Evolutionary conservation across 371 early-diverging fungal genomes (phyloP), one percentile per base, ranked within the genome.

Genomic region (Thermomucor indicae-seudaticae): DNA sequence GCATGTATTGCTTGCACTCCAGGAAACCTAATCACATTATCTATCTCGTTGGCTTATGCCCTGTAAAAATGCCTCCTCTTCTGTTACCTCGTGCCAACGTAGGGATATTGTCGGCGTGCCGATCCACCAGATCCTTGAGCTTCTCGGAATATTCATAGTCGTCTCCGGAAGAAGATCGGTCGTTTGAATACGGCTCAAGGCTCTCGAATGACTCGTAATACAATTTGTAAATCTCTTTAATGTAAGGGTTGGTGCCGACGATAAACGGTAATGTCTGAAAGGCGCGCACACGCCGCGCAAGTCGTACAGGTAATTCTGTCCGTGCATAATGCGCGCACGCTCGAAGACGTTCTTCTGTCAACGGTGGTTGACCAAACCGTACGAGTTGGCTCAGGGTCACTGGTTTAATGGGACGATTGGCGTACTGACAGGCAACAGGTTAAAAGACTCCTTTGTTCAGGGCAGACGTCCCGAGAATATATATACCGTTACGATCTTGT

Each of bases 181-280:
- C 67, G 23, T 65, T 57, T 1, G 86, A 83, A 37, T 81, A 77
- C 5, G 64, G 60, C 3, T 78, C 70, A 16, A 92, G 59, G 4
- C 67, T 79, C 47, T 89, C 87, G 57, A 93, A 90, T 1, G 91
- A 86, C 43, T 88, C 86, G 47, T 81, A 81, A 57, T 94, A 94
- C 0, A 94, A 76, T 39, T 81, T 71, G 65, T 92, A 90, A 28
- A 92, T 84, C 41, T 70, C 68, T 47, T 81, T 78, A 56, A 94
- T 91, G 58, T 85, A 83, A 2, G 95, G 95, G 58, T 94, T 94
- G 34, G 90, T 90, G 37, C 91, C 95, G 22, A 94, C 92, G 51
- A 94, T 94, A 59, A 89, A 92, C 0, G 92, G 95, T 12, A 94
- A 71, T 49, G 81, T 84, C 62, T 92, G 91, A 37, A 93, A 81